Conservation (phyloP, 148 eudicot genomes). For the Fagopyrum tataricum region DNA sequence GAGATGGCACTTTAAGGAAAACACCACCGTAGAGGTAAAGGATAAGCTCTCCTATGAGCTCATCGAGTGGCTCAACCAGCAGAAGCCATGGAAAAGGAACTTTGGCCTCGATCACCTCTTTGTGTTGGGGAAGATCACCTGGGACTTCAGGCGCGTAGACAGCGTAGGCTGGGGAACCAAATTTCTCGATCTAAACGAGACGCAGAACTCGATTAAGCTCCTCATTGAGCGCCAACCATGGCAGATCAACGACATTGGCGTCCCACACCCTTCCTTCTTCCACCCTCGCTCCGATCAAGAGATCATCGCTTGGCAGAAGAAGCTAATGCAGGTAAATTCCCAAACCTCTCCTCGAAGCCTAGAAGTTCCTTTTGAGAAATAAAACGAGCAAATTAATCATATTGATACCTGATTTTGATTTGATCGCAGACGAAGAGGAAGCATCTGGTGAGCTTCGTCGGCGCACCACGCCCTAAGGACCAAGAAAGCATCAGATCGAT, state of each 20-base stretch:
- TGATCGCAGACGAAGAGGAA: slow-evolving; percentile 18
- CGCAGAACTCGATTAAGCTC: slow-evolving; percentile 64
- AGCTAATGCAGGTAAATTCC: slow-evolving; percentile 20
- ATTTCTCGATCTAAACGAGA: slow-evolving; percentile 40
- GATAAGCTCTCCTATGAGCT: slow-evolving; percentile 46
- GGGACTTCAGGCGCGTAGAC: slow-evolving; percentile 59
- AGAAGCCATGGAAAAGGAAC: slow-evolving; percentile 39
- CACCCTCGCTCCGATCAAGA: slow-evolving; percentile 64
- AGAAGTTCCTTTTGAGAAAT: background rate
- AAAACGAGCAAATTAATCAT: background rate
- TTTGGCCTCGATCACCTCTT: slow-evolving; percentile 67
- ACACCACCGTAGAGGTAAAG: slow-evolving; percentile 43
- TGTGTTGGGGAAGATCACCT: slow-evolving; percentile 66
- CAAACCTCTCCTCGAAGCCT: background rate
- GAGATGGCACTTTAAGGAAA: slow-evolving; percentile 62
- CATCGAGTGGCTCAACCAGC: slow-evolving; percentile 48
- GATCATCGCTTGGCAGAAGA: slow-evolving; percentile 41
- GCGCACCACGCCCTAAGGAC: slow-evolving; percentile 39
- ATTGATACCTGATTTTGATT: background rate
- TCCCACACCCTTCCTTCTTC: slow-evolving; percentile 81
- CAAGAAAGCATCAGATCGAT: slow-evolving; percentile 40
- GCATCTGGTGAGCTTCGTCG: slow-evolving; percentile 55
- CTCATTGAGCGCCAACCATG: slow-evolving; percentile 75
- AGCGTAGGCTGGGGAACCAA: slow-evolving; percentile 48
- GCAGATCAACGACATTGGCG: slow-evolving; percentile 58